Evolutionary conservation across 352 stramenopile genomes (phyloP), one percentile per base, ranked within the genome.

Genomic region (Phytophthora sojae): DNA sequence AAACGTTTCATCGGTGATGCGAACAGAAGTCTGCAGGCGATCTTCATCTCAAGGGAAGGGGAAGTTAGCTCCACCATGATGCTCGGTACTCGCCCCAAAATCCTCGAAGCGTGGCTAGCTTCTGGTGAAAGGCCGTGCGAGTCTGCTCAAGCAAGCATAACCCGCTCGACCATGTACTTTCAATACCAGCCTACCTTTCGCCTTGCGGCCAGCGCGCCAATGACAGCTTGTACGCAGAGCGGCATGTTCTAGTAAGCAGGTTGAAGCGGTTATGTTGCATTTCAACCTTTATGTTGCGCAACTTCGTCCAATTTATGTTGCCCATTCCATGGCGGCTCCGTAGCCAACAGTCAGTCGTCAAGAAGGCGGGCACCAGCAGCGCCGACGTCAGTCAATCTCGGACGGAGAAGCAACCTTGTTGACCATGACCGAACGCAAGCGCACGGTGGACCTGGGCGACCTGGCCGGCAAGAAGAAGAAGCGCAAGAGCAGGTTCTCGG

Each of bases 401-500:
- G 54, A 69, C 45, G 25, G 4, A 47, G 14, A 54, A 64, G 54
- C 23, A 66, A 45, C 32, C 44, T 19, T 26, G 39, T 12, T 19
- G 25, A 70, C 19, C 19, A 94, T 92, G 84, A 68, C 81, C 17
- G 83, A 82, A 60, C 86, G 85, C 29, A 94, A 94, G 79, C 83
- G 82, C 54, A 83, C 76, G 64, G 51, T 94, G 19, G 84, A 92
- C 59, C 54, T 95, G 15, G 83, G 82, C 45, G 85, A 92, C 54
- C 60, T 67, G 32, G 67, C 71, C 58, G 42, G 30, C 54, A 73
- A 55, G 49, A 73, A 68, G 62, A 86, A 86, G 63, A 91, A 88
- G 75, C 87, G 87, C 75, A 95, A 95, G 79, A 90, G 76, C 69
- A 82, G 88, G 55, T 95, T 95, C 82, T 92, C 85, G 37, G 83